These are phyloP conservation scores for Bothriochloa decipiens DNA, from an alignment of 176 grass and related monocot genomes.

Conservation along the genomic window DNA sequence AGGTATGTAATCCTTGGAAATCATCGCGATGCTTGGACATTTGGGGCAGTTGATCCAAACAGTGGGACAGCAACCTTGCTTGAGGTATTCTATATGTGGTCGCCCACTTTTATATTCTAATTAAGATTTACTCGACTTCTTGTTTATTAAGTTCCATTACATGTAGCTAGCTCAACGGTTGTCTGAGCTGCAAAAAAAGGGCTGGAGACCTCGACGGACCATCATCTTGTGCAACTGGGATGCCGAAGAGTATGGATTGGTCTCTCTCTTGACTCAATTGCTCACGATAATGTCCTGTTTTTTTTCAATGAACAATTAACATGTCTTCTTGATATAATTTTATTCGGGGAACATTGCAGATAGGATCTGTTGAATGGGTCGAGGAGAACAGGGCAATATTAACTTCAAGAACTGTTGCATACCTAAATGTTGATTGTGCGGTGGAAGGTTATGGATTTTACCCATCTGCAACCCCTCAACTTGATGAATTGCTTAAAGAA, in stretches of 20 bases:
- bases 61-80: conserved; percentile 94
- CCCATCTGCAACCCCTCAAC: conserved; percentile 80
- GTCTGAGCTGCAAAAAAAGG: conserved; percentile 71
- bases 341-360: conserved; percentile 44
- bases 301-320: neutral
- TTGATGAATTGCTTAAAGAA: conserved; percentile 75
- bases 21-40: conserved; percentile 96
- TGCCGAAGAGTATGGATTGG: conserved; percentile 85
- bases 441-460: conserved; percentile 56
- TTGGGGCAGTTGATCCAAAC: conserved; percentile 85
- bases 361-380: conserved; percentile 95
- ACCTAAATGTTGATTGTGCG: conserved; percentile 76
- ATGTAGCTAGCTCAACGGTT: conserved; percentile 85
- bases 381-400: conserved; percentile 83
- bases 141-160: conserved; percentile 35
- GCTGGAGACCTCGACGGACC: conserved; percentile 83
- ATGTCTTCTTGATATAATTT: conserved; percentile 9
- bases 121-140: neutral
- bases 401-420: conserved; percentile 73
- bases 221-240: conserved; percentile 96
- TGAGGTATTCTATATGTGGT: conserved; percentile 58
- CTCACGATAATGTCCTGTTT: neutral
- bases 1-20: conserved; percentile 93
- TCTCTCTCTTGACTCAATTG: conserved; percentile 42
- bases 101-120: conserved; percentile 1